These are phyloP conservation scores for Pyrenochaeta sp. DNA, from an alignment of 2,329 filamentous ascomycete species.

Conservation along the genomic window DNA sequence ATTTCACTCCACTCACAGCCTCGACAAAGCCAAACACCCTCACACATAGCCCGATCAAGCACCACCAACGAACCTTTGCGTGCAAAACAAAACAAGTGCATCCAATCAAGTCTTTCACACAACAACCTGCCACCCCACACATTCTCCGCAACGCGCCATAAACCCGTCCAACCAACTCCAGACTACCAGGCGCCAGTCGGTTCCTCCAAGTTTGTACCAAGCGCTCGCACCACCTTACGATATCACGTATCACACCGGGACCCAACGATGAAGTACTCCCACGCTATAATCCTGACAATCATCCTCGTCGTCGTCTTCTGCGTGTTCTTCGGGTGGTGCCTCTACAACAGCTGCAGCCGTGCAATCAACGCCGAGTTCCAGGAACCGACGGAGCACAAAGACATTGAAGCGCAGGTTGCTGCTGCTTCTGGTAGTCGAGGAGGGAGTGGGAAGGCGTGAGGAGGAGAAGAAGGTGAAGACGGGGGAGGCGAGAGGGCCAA, in stretches of 20 bases:
- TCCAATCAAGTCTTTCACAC: too few species aligned
- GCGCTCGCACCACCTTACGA: neutral
- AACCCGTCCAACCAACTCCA: neutral
- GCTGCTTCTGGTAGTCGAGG: neutral
- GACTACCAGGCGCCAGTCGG: neutral
- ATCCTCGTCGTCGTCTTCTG: constrained; percentile 20
- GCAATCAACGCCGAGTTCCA: constrained; percentile 21
- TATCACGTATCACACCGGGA: too few species aligned
- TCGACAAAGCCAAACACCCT: too few species aligned
- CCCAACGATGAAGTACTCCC: constrained; percentile 10
- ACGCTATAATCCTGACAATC: constrained; percentile 24
- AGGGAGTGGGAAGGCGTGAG: neutral
- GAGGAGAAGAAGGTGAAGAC: neutral
- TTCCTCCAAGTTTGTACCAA: neutral
- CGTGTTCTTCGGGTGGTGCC: constrained; percentile 25
- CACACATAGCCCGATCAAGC: too few species aligned
- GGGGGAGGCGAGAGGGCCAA: too few species aligned
- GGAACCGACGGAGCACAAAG: constrained; percentile 8
- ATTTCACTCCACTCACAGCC: too few species aligned
- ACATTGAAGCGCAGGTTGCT: constrained; percentile 7
- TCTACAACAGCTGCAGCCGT: constrained; percentile 22
- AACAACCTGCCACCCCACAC: too few species aligned
- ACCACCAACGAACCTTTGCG: too few species aligned
- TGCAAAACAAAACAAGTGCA: too few species aligned
- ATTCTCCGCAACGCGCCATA: too few species aligned